A percentile compares a stretch with the other conserved stretches of the same genome.
Evolutionary conservation across 371 early-diverging fungal genomes (phyloP).

Genomic region (Apophysomyces ossiformis): DNA sequence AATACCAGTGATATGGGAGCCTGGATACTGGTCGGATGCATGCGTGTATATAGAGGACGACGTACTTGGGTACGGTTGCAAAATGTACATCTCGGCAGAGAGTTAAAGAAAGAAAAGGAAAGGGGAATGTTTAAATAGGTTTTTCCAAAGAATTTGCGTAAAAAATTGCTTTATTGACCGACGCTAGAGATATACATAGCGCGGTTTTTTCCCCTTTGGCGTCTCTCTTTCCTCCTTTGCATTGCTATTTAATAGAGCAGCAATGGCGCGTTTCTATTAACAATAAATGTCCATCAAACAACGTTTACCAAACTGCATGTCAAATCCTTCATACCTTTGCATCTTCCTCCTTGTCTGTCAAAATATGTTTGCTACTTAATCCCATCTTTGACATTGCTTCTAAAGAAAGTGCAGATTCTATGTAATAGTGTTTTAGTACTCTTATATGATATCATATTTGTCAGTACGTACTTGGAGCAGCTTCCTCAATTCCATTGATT

Average conservation of each 20-base stretch:
- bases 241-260: slow-evolving; percentile 22
- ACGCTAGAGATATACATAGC: slow-evolving; percentile 40
- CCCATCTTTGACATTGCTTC: slow-evolving; percentile 45
- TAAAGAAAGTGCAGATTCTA: slow-evolving; percentile 29
- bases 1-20: neutral
- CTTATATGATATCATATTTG: neutral
- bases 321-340: slow-evolving; percentile 32
- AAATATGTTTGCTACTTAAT: slow-evolving; percentile 21
- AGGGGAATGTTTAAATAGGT: slow-evolving; percentile 23
- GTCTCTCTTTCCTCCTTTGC: slow-evolving; percentile 21
- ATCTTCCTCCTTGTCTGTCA: slow-evolving; percentile 36
- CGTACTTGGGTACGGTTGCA: slow-evolving; percentile 6
- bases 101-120: slow-evolving; percentile 10
- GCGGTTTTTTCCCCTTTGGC: slow-evolving; percentile 33
- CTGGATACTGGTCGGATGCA: neutral
- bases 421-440: neutral
- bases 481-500: slow-evolving; percentile 41
- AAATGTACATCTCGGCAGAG: neutral
- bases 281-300: neutral
- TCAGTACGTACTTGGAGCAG: slow-evolving; percentile 22
- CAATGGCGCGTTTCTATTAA: slow-evolving; percentile 42
- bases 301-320: neutral
- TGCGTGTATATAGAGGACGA: slow-evolving; percentile 9
- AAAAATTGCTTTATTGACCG: slow-evolving; percentile 21
- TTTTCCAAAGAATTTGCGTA: neutral